phyloP scores from a whole-genome alignment of 169 alveolate species.

The Plasmodium gaboni region DNA sequence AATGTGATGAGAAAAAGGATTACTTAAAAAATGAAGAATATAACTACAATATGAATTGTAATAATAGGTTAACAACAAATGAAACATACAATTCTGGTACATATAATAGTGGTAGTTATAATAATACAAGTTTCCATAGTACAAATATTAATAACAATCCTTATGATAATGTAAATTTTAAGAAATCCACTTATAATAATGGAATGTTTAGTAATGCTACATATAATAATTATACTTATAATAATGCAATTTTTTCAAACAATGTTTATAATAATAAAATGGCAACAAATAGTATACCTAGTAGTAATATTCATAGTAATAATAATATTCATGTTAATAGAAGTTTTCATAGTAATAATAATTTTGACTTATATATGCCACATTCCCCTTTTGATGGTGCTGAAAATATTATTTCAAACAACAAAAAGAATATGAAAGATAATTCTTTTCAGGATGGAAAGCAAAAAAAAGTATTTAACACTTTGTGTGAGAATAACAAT shows the following conservation, averaged over 20 bases:
- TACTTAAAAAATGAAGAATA: constrained; percentile 39
- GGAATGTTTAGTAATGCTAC: too few species aligned
- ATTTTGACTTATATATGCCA: too few species aligned
- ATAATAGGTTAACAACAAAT: not conserved
- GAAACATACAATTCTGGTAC: not conserved
- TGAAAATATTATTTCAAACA: not conserved
- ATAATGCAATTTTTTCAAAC: not conserved
- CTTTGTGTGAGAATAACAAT: too few species aligned
- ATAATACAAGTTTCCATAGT: not conserved
- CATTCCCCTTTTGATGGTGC: too few species aligned
- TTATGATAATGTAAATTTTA: too few species aligned
- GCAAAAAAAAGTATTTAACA: too few species aligned
- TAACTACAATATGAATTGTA: constrained; percentile 2
- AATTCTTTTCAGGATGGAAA: too few species aligned
- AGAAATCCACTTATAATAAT: too few species aligned
- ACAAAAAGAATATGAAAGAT: not conserved
- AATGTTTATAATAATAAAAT: constrained; percentile 22
- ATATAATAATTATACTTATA: too few species aligned
- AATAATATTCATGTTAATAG: too few species aligned
- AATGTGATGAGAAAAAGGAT: constrained; percentile 58
- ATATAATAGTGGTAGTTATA: not conserved
- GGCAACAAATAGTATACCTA: not conserved
- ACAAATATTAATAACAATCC: too few species aligned
- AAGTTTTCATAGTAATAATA: not conserved
- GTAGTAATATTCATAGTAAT: too few species aligned